Conservation (phyloP, 2,329 filamentous ascomycete species). For the Diaporthe sp. region DNA sequence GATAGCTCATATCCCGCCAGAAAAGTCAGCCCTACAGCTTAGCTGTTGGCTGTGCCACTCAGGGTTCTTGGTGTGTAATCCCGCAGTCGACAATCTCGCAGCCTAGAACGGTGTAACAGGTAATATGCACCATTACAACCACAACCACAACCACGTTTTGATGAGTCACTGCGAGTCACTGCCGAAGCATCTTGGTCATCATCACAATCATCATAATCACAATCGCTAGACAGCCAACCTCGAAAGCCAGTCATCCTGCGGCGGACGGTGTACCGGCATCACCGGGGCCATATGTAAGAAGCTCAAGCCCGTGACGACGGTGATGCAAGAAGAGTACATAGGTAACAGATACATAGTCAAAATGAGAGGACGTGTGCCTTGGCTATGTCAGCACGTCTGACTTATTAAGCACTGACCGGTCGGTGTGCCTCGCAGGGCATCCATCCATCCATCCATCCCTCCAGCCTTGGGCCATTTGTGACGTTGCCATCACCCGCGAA, state of each 20-base stretch:
- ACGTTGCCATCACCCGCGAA: background rate
- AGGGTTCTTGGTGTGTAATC: constrained; percentile 2
- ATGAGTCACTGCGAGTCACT: constrained; percentile 19
- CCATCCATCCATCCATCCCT: constrained; percentile 1
- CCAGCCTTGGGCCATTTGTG: constrained; percentile 1
- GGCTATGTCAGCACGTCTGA: constrained; percentile 30
- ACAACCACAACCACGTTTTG: constrained; percentile 3
- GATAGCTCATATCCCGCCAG: constrained; percentile 4
- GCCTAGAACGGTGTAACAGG: constrained; percentile 16
- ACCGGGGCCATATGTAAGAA: constrained; percentile 2
- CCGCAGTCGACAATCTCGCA: constrained; percentile 16
- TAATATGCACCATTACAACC: background rate
- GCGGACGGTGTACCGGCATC: constrained; percentile 3
- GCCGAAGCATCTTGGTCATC: background rate
- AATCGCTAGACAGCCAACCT: background rate
- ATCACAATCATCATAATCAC: constrained; percentile 1
- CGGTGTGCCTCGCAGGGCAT: background rate
- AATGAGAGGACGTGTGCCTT: background rate
- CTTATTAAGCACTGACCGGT: constrained; percentile 34
- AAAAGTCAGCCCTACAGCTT: constrained; percentile 20
- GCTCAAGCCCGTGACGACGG: constrained; percentile 15
- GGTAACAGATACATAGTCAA: background rate
- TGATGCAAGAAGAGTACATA: background rate
- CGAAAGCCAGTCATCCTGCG: background rate
- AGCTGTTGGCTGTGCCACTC: constrained; percentile 6